Base-by-base conservation (phyloP, 208 protist species). In the Crithidia sp. region DNA sequence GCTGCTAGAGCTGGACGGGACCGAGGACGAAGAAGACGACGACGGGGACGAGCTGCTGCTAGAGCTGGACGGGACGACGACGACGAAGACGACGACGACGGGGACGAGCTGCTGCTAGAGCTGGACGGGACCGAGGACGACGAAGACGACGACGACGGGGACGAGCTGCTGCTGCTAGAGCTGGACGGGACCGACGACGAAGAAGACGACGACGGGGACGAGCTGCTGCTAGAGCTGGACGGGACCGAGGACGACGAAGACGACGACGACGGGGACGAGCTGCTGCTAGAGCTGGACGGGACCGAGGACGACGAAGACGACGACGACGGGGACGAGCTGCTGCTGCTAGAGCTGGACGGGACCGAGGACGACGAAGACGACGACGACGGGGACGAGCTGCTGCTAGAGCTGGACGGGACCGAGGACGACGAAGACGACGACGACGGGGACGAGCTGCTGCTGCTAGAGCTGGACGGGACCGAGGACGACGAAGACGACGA, bases 241-340 rank as follows among this genome's bases (percentile, higher is more conserved):
- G n/a, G n/a, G n/a, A n/a, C n/a, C 62, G 62, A 49, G 5, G n/a
- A 16, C 49, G 65, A 70, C 65, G 65, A 70, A 9, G 65, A 70
- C 0, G 64, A 68, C 47, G 64, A 68, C 19, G 64, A 49, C 12
- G n/a, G 8, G 50, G 52, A 59, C 43, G 2, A 47, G 5, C 0
- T 3, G 5, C 39, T 45, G 56, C 39, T 61, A 14, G 56, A 61
- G 14, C 37, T 19, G 37, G 10, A 19, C 54, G 54, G 16, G 10
- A 28, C 50, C 62, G 62, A 49, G 5, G n/a, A 16, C 49, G 65
- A 70, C 65, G 65, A 70, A 9, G 65, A 70, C 0, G 64, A 68
- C 47, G 64, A 68, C 19, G 64, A 49, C 12, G n/a, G 8, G 50
- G 52, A 59, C 43, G 2, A 47, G 5, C 0, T 3, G 5, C 39